Base-by-base conservation (phyloP, 169 alveolate genomes). In the Plasmodium knowlesi region DNA sequence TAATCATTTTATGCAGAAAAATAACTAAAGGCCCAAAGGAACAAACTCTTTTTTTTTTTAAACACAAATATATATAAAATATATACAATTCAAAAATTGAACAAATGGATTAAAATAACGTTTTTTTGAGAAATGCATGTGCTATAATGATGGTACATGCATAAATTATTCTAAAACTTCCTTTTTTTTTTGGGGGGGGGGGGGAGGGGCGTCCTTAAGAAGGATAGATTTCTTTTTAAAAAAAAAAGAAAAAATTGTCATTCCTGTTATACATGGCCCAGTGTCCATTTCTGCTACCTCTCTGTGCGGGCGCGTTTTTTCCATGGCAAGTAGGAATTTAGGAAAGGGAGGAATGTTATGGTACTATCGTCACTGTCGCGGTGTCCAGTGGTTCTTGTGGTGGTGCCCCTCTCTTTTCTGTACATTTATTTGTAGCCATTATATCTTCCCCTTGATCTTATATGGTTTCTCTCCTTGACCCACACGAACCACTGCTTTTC, bases 401-500 rank as follows among this genome's bases (percentile, higher is more conserved):
- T 34, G 25, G 37, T 74, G 2, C 46, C 83, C 46, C 46, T 30
- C n/a, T n/a, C n/a, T 74, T 22, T 19, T 74, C 61, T 25, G 28
- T 6, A 12, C n/a, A 25, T 22, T 30, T 74, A 46, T 0, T 80
- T 0, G 73, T 16, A 46, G 30, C 9, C 34, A 1, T 0, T 6
- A 22, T 80, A 80, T 43, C 73, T 80, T 9, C 34, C 72, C 39
- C 76, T 34, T n/a, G 86, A 16, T 9, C 5, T 12, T 28, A 28
- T 8, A 8, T 80, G 25, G 37, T 80, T 80, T 46, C 86, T 43
- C 39, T 80, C 86, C 25, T 46, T 80, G 32, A 46, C 72, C 86
- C 86, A 80, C 34, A 80, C 39, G 61, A 80, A 80, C 86, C 86
- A 80, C n/a, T 80, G 86, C 34, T 80, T 80, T 46, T 80, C 86